Evolutionary conservation across 148 eudicot species (phyloP).

Genomic region (Diospyros kaki): DNA sequence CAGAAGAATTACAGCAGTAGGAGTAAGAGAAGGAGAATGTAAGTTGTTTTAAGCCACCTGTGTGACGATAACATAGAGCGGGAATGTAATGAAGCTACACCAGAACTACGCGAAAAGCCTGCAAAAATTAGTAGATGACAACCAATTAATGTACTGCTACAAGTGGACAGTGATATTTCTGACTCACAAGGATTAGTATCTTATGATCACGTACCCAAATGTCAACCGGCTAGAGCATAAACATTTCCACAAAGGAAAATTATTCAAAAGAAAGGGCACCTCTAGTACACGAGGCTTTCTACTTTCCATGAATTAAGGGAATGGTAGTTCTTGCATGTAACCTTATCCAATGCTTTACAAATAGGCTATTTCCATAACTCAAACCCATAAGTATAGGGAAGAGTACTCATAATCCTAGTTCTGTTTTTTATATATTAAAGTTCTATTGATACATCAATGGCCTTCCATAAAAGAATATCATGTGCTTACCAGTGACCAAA

Average conservation of each 20-base stretch:
- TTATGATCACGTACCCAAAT: constrained; percentile 48
- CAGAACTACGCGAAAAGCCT: constrained; percentile 66
- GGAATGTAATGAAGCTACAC: constrained; percentile 82
- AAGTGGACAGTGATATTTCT: not conserved
- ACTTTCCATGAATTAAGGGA: too few species aligned
- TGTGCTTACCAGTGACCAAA: constrained; percentile 68
- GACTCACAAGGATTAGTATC: not conserved
- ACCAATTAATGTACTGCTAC: not conserved
- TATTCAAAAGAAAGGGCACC: constrained; percentile 13
- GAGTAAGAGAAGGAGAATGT: not conserved
- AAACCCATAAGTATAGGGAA: not conserved
- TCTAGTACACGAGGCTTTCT: too few species aligned
- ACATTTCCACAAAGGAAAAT: constrained; percentile 44
- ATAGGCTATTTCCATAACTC: too few species aligned
- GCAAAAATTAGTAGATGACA: constrained; percentile 8
- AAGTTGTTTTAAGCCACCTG: constrained; percentile 31
- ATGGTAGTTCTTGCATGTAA: too few species aligned
- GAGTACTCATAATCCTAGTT: not conserved
- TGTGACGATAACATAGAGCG: constrained; percentile 69
- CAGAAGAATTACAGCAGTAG: not conserved
- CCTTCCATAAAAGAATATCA: not conserved
- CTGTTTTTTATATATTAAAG: not conserved
- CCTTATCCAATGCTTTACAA: too few species aligned
- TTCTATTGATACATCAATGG: not conserved
- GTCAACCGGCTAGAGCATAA: constrained; percentile 41